Evolutionary conservation across 441 rosid genomes (phyloP).

Genomic region (Sinapis alba): DNA sequence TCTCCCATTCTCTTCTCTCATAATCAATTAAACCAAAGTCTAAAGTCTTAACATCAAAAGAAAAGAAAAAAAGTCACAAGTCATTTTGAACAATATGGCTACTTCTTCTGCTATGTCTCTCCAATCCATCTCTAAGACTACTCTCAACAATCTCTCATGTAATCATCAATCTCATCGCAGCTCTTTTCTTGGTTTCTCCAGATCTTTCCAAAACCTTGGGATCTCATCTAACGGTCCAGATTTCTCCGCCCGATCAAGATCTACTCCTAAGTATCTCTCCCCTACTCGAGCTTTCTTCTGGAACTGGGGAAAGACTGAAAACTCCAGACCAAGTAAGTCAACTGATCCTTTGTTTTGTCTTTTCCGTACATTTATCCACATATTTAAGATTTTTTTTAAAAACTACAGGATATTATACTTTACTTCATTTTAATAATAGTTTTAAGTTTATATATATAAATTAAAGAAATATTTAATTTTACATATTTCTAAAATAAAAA

Average conservation of each 20-base stretch:
- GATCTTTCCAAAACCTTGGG: constrained; percentile 21
- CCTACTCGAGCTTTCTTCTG: constrained; percentile 30
- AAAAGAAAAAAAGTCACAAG: not conserved
- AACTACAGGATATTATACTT: too few species aligned
- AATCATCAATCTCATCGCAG: constrained; percentile 13
- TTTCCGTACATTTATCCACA: not conserved
- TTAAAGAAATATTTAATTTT: too few species aligned
- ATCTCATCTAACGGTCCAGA: constrained; percentile 34
- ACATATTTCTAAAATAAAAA: too few species aligned
- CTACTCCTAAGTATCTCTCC: constrained; percentile 8
- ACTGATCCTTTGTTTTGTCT: not conserved
- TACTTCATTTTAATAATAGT: too few species aligned
- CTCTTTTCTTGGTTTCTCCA: constrained; percentile 27
- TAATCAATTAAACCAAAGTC: not conserved
- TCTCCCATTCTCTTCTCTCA: not conserved
- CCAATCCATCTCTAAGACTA: not conserved
- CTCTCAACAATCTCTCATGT: constrained; percentile 13
- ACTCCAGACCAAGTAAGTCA: constrained; percentile 32
- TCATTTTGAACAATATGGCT: constrained; percentile 9
- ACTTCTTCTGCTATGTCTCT: constrained; percentile 21
- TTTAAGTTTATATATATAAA: too few species aligned
- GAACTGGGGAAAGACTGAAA: constrained; percentile 27
- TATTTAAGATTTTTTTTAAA: too few species aligned
- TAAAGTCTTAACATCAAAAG: not conserved
- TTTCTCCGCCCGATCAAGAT: constrained; percentile 23